A percentile compares a stretch with the other conserved stretches of the same genome.
Evolutionary conservation across 1,284 basidiomycete genomes (phyloP).

Genomic region (Cystobasidiaceae sp.): DNA sequence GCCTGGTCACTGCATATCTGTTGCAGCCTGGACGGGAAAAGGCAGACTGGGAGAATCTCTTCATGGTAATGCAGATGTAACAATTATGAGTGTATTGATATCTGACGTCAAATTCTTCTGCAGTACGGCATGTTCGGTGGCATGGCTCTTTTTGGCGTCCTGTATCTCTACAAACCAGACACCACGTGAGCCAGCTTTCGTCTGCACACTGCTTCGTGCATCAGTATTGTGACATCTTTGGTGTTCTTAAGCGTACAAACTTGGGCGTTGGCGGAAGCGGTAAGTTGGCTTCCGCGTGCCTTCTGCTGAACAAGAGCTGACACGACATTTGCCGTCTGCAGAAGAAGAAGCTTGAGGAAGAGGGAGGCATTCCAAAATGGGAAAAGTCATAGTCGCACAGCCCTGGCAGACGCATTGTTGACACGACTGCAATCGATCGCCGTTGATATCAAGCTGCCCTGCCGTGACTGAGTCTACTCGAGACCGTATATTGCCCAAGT

Average conservation of each 20-base stretch:
- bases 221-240: conserved; percentile 49
- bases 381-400: conserved; percentile 20
- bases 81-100: neutral
- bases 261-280: conserved; percentile 80
- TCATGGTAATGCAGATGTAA: neutral
- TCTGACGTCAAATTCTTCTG: conserved; percentile 32
- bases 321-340: neutral
- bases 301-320: neutral
- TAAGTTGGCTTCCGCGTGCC: neutral
- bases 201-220: conserved; percentile 13
- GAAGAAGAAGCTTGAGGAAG: conserved; percentile 29
- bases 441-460: too few relatives aligned
- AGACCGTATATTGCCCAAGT: too few relatives aligned
- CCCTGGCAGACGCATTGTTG: neutral
- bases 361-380: conserved; percentile 25
- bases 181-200: conserved; percentile 52
- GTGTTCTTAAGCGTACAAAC: conserved; percentile 57
- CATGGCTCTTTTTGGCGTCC: conserved; percentile 68
- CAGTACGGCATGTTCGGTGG: conserved; percentile 79
- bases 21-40: conserved; percentile 60
- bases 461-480: too few relatives aligned
- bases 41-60: conserved; percentile 70
- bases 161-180: conserved; percentile 91
- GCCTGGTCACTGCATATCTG: conserved; percentile 25
- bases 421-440: too few relatives aligned